Evolutionary conservation across 2,329 filamentous ascomycete genomes (phyloP).

Genomic region (Claviceps arundinis): DNA sequence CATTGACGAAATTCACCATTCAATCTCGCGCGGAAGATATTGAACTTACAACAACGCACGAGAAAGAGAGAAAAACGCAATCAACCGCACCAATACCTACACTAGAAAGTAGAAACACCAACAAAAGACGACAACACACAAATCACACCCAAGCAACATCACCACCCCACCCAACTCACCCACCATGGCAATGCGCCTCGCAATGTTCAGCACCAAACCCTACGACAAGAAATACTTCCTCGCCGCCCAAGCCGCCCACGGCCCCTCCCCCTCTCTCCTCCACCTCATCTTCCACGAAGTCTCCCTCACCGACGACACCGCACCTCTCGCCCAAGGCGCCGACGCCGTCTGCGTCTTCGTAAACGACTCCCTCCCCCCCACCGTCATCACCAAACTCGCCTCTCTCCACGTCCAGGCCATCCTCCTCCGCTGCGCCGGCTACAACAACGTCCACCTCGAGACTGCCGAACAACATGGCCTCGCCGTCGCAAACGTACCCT

Average conservation of each 20-base stretch:
- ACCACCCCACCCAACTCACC: no score
- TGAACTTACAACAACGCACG: not conserved
- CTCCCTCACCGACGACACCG: slow-evolving; percentile 41
- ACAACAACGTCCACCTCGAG: slow-evolving; percentile 51
- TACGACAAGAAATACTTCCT: slow-evolving; percentile 46
- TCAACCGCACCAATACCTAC: no score
- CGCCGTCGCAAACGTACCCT: slow-evolving; percentile 52
- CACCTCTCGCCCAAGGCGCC: slow-evolving; percentile 35
- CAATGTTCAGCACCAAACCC: slow-evolving; percentile 51
- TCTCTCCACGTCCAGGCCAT: slow-evolving; percentile 40
- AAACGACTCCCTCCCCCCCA: slow-evolving; percentile 43
- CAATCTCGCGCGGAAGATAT: no score
- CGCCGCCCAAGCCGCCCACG: slow-evolving; percentile 21
- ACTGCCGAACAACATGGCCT: slow-evolving; percentile 40
- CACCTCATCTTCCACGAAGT: slow-evolving; percentile 46
- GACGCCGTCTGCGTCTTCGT: slow-evolving; percentile 55
- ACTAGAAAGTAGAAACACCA: no score
- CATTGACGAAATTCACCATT: no score
- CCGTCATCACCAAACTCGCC: slow-evolving; percentile 38
- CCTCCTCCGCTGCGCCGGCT: slow-evolving; percentile 54
- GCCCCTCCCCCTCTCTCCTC: slow-evolving; percentile 37
- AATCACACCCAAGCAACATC: no score
- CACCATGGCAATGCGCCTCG: slow-evolving; percentile 36
- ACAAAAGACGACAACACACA: not conserved
- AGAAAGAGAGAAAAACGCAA: not conserved